phyloP scores from a whole-genome alignment of 2,329 filamentous ascomycete species.

The Cryphonectria japonica region DNA sequence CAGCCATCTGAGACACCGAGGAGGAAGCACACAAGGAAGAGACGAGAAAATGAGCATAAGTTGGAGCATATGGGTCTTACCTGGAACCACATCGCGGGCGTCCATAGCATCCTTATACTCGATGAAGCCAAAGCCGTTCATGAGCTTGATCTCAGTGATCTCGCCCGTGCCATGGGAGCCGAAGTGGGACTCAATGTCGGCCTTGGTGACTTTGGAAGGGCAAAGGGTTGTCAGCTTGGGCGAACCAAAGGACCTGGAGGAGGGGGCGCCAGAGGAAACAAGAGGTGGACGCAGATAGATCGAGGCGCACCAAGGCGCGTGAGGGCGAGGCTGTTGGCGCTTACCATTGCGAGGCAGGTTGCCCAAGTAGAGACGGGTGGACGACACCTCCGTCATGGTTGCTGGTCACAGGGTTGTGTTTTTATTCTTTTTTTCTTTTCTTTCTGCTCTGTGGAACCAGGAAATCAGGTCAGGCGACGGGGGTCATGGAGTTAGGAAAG shows the following conservation, averaged over 20 bases:
- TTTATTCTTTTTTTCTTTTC: neutral
- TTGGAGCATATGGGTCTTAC: slow-evolving; percentile 57
- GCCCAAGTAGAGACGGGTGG: slow-evolving; percentile 94
- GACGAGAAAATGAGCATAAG: slow-evolving; percentile 31
- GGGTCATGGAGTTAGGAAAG: neutral
- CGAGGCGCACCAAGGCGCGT: slow-evolving; percentile 6
- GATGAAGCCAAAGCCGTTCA: slow-evolving; percentile 99
- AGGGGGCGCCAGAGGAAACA: slow-evolving; percentile 21
- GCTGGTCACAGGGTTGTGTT: slow-evolving; percentile 24
- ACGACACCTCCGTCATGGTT: slow-evolving; percentile 85
- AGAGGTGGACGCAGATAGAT: slow-evolving; percentile 11
- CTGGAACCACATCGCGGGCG: slow-evolving; percentile 96
- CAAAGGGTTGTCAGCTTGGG: slow-evolving; percentile 37
- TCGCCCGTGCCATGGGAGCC: slow-evolving; percentile 93
- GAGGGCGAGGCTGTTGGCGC: slow-evolving; percentile 40
- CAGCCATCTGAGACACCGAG: slow-evolving; percentile 33
- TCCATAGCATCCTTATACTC: slow-evolving; percentile 99
- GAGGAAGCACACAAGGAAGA: slow-evolving; percentile 25
- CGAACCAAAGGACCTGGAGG: slow-evolving; percentile 30
- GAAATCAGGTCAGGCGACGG: slow-evolving; percentile 26
- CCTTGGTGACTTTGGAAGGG: slow-evolving; percentile 79
- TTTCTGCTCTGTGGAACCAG: slow-evolving; percentile 18
- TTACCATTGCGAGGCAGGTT: slow-evolving; percentile 96
- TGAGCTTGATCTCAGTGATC: slow-evolving; percentile 98
- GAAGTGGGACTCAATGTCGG: slow-evolving; percentile 95